Conservation (phyloP, 2,329 filamentous ascomycete genomes). For the Allantophomopsis lycopodina region DNA sequence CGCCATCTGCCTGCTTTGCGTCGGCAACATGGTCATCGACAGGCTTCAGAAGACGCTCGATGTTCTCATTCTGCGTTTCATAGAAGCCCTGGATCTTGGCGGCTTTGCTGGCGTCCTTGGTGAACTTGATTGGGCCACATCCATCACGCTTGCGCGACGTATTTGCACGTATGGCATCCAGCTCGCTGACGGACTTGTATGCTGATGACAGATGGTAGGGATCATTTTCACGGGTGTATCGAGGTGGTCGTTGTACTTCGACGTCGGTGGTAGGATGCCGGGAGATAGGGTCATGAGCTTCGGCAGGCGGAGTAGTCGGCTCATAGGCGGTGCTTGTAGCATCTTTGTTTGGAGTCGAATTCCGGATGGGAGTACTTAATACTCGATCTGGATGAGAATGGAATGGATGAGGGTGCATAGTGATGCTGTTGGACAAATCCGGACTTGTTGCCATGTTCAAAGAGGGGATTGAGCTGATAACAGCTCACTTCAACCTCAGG, state of each 20-base stretch:
- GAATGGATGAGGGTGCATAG: constrained; percentile 17
- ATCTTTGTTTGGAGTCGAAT: constrained; percentile 14
- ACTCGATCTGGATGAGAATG: constrained; percentile 13
- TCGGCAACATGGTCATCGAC: constrained; percentile 82
- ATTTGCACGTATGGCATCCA: constrained; percentile 68
- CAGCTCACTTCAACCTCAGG: too few species aligned
- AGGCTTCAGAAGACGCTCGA: constrained; percentile 79
- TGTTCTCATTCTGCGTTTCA: constrained; percentile 82
- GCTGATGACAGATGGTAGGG: constrained; percentile 67
- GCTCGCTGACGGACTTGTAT: constrained; percentile 66
- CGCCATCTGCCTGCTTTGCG: constrained; percentile 60
- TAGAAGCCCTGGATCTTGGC: constrained; percentile 64
- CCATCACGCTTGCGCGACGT: constrained; percentile 60
- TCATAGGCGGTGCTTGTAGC: constrained; percentile 28
- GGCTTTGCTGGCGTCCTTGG: constrained; percentile 22
- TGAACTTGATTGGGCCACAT: constrained; percentile 20
- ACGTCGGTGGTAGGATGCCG: constrained; percentile 10
- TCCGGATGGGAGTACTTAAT: constrained; percentile 6
- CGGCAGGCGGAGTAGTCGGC: constrained; percentile 9
- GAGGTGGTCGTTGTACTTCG: constrained; percentile 21
- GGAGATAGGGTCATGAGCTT: constrained; percentile 15
- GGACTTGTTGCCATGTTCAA: constrained; percentile 8
- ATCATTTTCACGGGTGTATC: constrained; percentile 43
- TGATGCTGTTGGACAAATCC: constrained; percentile 16
- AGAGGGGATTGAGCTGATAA: too few species aligned